Percentiles rank a stretch among this genome's conserved stretches.
Conservation (phyloP, 1,139 yeast species). For the Scheffersomyces segobiensis region DNA sequence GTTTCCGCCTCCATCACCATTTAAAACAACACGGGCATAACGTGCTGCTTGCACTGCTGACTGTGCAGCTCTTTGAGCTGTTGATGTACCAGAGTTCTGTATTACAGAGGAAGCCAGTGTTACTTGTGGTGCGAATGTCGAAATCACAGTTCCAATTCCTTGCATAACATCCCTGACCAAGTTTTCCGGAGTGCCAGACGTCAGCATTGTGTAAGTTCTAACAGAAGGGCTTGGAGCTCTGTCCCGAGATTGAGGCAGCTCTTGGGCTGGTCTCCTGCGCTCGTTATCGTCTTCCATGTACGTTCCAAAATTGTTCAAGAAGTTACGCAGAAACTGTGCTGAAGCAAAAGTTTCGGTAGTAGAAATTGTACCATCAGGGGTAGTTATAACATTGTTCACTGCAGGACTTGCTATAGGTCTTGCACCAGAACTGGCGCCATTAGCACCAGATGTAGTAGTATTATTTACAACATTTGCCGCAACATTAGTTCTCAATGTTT, state of each 20-base stretch:
- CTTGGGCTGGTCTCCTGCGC: not conserved
- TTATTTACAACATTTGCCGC: not conserved
- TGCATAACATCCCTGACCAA: conserved; percentile 3
- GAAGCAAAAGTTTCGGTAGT: not conserved
- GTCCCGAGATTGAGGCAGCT: not conserved
- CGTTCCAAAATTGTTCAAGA: conserved; percentile 26
- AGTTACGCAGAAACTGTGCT: conserved; percentile 12
- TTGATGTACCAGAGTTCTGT: not conserved
- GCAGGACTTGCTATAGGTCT: not conserved
- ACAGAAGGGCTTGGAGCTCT: not conserved
- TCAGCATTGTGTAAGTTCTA: not conserved
- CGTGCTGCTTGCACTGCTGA: not conserved
- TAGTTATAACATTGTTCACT: not conserved
- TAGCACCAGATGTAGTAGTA: conserved; percentile 1
- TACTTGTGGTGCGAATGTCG: not conserved
- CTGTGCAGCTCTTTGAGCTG: not conserved
- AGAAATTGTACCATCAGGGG: not conserved
- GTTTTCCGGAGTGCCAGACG: conserved; percentile 2
- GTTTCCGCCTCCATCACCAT: not conserved
- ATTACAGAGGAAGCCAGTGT: not conserved
- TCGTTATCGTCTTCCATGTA: conserved; percentile 16
- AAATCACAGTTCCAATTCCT: conserved; percentile 6
- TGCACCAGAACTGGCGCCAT: conserved; percentile 2
- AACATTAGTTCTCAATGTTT: not conserved
- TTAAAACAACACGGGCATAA: not conserved